Evolutionary conservation across 2,329 filamentous ascomycete species (phyloP), one percentile per base, ranked within the genome.

Genomic region (Nannizziopsis barbatae): DNA sequence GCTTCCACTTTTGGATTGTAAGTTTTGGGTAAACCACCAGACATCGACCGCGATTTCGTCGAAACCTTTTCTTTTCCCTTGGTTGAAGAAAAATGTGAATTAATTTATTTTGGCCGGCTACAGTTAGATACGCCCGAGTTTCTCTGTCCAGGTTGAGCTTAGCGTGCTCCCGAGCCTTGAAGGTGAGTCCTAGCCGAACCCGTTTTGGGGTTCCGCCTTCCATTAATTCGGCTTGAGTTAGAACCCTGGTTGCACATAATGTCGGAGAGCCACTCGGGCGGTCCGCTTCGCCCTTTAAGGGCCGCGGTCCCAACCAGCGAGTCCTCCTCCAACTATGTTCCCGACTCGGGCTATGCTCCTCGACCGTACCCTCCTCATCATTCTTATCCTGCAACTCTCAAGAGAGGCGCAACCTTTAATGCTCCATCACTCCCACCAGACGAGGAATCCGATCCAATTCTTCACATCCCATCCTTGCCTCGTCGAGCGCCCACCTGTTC

Each of bases 401-500:
- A 73, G 63, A 87, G 86, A 71, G 80, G 80, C 60, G 79, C 82
- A 47, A 86, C 84, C 57, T 77, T 76, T 52, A 70, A 76, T 56
- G 64, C 62, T 40, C 62, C 73, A 31, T 61, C 58, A 36, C 65
- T 61, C 49, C 65, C 66, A 32, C 63, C 69, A 17, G 62, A 64
- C 20, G 59, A 59, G 53, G 64, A 68, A 52, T 52, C 60, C 58
- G 66, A 72, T 52, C 69, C 69, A 15, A 60, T 69, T 14, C 52
- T 71, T 40, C 64, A 61, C 58, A 63, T 72, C 52, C 67, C 65
- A 55, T 69, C 66, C 50, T 73, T 84, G 58, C 75, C 71, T 60
- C 70, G 76, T 56, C 81, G 84, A 51, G 81, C 83, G 43, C 80
- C 83, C 57, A 84, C 83, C 31, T 70, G 60, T 50, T 61, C 65